Percentiles rank a stretch among this genome's conserved stretches.
These are phyloP conservation scores for Cenchrus fungigraminus DNA, from an alignment of 176 grass and related monocot species.

Conservation along the genomic window DNA sequence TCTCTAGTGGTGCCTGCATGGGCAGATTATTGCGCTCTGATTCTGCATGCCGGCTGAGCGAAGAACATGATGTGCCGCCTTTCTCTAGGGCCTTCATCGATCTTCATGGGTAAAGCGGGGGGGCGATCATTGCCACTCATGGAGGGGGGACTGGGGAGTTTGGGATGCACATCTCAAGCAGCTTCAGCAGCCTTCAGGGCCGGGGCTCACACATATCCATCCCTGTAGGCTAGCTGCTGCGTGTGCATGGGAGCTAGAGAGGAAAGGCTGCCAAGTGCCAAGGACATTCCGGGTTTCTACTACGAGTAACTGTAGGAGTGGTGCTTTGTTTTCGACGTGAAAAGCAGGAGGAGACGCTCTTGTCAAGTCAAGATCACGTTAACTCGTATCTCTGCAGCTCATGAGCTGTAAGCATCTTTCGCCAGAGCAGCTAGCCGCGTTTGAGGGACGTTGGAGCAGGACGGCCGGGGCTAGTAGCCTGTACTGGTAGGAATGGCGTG, in stretches of 20 bases:
- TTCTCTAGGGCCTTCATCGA: background rate
- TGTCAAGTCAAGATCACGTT: conserved; percentile 40
- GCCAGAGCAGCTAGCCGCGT: too few relatives aligned
- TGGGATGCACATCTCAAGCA: background rate
- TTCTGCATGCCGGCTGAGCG: conserved; percentile 46
- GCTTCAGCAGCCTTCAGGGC: background rate
- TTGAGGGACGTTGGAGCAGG: background rate
- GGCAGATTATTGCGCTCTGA: conserved; percentile 37
- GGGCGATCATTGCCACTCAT: conserved; percentile 51
- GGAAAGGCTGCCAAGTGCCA: conserved; percentile 31
- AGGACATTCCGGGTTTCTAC: conserved; percentile 36
- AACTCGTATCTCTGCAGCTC: conserved; percentile 25
- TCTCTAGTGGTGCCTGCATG: conserved; percentile 31
- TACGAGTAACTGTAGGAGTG: background rate
- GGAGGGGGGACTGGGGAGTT: conserved; percentile 22
- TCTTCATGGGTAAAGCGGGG: conserved; percentile 37
- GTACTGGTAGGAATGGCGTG: background rate
- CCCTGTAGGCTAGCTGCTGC: background rate
- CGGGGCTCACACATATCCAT: background rate
- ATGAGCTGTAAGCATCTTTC: conserved; percentile 26
- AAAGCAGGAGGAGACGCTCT: background rate
- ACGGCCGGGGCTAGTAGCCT: too few relatives aligned
- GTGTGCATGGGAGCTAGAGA: conserved; percentile 7
- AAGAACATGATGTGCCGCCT: conserved; percentile 21
- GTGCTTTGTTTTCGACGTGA: background rate